phyloP scores from a whole-genome alignment of 164 flowering plant species.

The Platanus orientalis region DNA sequence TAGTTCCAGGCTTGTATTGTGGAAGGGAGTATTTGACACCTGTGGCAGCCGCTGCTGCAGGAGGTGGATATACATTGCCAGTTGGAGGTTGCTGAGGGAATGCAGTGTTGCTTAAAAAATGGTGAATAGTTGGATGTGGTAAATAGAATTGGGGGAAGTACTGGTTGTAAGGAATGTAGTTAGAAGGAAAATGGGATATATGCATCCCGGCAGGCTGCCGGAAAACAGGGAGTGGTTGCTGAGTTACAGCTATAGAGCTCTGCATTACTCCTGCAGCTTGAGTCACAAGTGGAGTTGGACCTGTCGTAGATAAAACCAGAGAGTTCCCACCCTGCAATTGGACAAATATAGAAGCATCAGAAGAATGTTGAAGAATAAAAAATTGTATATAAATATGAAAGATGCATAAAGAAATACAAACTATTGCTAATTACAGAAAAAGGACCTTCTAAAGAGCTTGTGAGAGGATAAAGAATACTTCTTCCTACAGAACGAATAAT shows the following conservation, averaged over 20 bases:
- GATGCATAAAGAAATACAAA: no score
- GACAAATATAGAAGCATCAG: background rate
- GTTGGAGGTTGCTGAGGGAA: slow-evolving; percentile 83
- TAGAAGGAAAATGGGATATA: slow-evolving; percentile 69
- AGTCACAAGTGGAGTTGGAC: slow-evolving; percentile 61
- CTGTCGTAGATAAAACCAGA: slow-evolving; percentile 47
- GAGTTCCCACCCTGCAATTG: slow-evolving; percentile 59
- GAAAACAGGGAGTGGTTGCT: slow-evolving; percentile 75
- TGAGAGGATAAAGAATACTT: no score
- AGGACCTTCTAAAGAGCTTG: no score
- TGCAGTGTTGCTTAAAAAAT: slow-evolving; percentile 61
- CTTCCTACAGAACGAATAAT: no score
- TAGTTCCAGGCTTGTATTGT: slow-evolving; percentile 64
- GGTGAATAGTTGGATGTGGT: slow-evolving; percentile 76
- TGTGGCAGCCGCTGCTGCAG: slow-evolving; percentile 38
- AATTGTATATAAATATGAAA: no score
- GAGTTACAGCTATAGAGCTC: slow-evolving; percentile 60
- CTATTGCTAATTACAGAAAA: no score
- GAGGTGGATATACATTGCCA: slow-evolving; percentile 53
- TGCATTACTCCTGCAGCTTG: slow-evolving; percentile 80
- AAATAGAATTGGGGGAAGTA: slow-evolving; percentile 70
- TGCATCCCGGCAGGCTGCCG: slow-evolving; percentile 75
- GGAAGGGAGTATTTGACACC: slow-evolving; percentile 66
- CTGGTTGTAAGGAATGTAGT: slow-evolving; percentile 66
- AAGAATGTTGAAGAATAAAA: background rate